These are phyloP conservation scores for Aspergillus awamori DNA, from an alignment of 2,329 filamentous ascomycete species.

Conservation along the genomic window DNA sequence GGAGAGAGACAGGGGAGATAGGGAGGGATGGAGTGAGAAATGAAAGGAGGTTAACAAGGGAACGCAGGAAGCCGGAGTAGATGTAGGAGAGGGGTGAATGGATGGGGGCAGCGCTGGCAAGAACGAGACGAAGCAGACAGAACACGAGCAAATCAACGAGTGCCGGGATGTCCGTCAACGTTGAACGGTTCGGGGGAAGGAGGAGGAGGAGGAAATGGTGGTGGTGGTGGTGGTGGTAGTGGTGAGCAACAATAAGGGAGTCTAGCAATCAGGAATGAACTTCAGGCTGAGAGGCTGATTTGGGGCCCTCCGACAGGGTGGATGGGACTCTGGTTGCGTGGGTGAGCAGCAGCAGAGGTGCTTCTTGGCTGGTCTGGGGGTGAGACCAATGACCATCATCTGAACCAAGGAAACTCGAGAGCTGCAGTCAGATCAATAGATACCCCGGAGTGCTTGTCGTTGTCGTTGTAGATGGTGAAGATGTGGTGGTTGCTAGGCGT, in stretches of 20 bases:
- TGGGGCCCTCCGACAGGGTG: constrained; percentile 9
- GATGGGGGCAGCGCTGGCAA: neutral
- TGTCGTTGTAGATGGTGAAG: neutral
- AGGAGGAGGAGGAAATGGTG: neutral
- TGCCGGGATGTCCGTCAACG: neutral
- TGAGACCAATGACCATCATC: constrained; percentile 13
- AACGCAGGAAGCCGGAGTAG: constrained; percentile 7
- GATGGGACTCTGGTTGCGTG: neutral
- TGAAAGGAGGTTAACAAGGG: constrained; percentile 5
- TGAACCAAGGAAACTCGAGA: constrained; percentile 4
- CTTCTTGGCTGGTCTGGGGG: constrained; percentile 9
- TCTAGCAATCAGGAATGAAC: neutral
- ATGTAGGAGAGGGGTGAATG: constrained; percentile 12
- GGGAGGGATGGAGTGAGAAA: constrained; percentile 11
- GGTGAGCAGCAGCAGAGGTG: constrained; percentile 4
- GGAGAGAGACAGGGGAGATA: constrained; percentile 1
- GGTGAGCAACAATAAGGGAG: neutral
- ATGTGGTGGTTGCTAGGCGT: neutral
- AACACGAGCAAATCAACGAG: constrained; percentile 3
- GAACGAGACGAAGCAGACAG: constrained; percentile 6
- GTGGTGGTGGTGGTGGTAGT: neutral
- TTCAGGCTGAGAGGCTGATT: constrained; percentile 8
- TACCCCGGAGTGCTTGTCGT: neutral
- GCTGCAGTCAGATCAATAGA: constrained; percentile 1
- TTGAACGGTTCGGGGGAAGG: neutral